Base-by-base conservation (phyloP, 805 yeast genomes). In the Zygotorulaspora chibaensis region DNA sequence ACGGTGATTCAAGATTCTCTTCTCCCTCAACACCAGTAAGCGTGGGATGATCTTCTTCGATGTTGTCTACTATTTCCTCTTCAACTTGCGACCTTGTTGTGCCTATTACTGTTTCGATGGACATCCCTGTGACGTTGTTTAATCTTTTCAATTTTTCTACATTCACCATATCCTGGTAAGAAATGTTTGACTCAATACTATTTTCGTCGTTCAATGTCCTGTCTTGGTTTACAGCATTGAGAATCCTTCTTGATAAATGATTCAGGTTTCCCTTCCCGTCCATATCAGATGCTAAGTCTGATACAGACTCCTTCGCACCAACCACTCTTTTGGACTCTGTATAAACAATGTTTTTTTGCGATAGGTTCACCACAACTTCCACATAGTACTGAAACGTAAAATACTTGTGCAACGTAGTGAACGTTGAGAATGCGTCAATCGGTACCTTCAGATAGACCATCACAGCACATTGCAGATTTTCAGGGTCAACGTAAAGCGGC, bases 341-440 rank as follows among this genome's bases (percentile, higher is more conserved):
- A 47, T 55, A 59, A 5, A 72, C 65, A 8, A 63, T 55, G 48
- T 70, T 73, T 48, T 77, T 81, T 17, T 84, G 87, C 2, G 90
- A 81, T 35, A 90, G 66, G 58, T 89, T 89, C n/a, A 86, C 79
- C 46, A 87, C 73, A 2, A 85, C 89, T 61, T 89, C 97, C 12
- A 89, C 69, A 59, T 84, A 86, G 61, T 90, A 89, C 59, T 86
- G 91, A 63, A 89, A 89, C 2, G 88, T 75, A 8, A 88, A 87
- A 39, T 83, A 67, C 16, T 52, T 55, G 38, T 53, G 54, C 42
- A 86, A 77, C 1, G 85, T 84, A 13, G 78, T 73, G 11, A 87
- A 85, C 0, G 96, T 86, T 0, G 96, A 95, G 60, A 89, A 87
- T 0, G 86, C 81, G 55, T 89, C 96, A 0, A 84, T 78, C 0